A percentile compares a stretch with the other conserved stretches of the same genome.
phyloP scores from a whole-genome alignment of 805 yeast genomes.

The Monosporozyma siamensis region DNA sequence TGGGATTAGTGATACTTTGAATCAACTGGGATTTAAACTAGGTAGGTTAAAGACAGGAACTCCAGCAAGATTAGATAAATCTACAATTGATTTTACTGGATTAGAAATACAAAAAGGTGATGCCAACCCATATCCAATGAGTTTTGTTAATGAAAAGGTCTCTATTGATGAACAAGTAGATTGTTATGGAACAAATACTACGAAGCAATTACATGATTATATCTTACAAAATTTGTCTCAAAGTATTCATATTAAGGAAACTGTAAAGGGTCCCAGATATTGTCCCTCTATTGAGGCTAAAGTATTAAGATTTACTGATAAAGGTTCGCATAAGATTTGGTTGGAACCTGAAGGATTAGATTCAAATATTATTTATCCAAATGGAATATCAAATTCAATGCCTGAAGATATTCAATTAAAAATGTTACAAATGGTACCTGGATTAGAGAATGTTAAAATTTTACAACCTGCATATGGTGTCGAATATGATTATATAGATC shows the following conservation, averaged over 20 bases:
- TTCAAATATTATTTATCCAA: slow-evolving; percentile 84
- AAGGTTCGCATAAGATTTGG: slow-evolving; percentile 77
- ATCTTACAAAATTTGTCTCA: slow-evolving; percentile 63
- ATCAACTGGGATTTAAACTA: slow-evolving; percentile 65
- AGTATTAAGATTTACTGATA: slow-evolving; percentile 68
- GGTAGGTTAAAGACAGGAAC: slow-evolving; percentile 96
- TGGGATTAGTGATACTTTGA: slow-evolving; percentile 75
- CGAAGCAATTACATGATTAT: slow-evolving; percentile 60
- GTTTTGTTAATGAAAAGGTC: slow-evolving; percentile 66
- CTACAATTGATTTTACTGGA: slow-evolving; percentile 58
- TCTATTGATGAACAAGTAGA: slow-evolving; percentile 48
- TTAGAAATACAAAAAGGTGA: slow-evolving; percentile 73
- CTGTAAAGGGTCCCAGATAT: slow-evolving; percentile 92
- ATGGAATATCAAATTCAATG: slow-evolving; percentile 93
- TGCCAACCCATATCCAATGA: slow-evolving; percentile 80
- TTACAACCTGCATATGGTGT: slow-evolving; percentile 98
- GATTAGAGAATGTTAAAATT: slow-evolving; percentile 82
- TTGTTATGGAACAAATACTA: slow-evolving; percentile 76
- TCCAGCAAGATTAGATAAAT: slow-evolving; percentile 76
- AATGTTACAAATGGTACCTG: slow-evolving; percentile 71
- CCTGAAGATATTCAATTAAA: slow-evolving; percentile 83
- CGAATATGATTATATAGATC: slow-evolving; percentile 93
- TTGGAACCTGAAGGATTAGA: slow-evolving; percentile 93
- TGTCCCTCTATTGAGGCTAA: slow-evolving; percentile 96
- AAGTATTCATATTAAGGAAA: slow-evolving; percentile 84